Base-by-base conservation (phyloP, 768 basidiomycete species). In the Phaeotremella fagi region DNA sequence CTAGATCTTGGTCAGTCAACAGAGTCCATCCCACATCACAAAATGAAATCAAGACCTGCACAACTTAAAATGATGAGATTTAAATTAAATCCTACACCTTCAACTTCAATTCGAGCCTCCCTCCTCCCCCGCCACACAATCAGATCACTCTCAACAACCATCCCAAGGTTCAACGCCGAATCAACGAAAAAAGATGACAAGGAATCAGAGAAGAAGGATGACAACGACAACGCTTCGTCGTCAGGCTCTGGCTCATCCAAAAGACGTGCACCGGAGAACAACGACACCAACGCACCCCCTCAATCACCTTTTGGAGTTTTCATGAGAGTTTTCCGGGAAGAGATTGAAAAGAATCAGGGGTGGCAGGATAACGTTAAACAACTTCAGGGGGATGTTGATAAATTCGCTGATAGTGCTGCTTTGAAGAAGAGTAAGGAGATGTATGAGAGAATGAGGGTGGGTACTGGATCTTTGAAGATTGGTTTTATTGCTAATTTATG, bases 361-460 rank as follows among this genome's bases (percentile, higher is more conserved):
- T 79, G 95, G 45, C 90, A 94, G 77, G 92, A 98, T 28, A 94
- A 94, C 75, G 86, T 97, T 44, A 92, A 91, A 78, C 90, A 95
- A 76, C 80, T 99, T 16, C 90, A 94, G 76, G 95, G 95, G 58
- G 91, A 98, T 74, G 94, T 95, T 31, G 88, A 90, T 77, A 95
- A 95, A 77, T 76, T 97, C 45, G 92, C 97, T 79, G 95, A 97
- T 73, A 90, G 89, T 49, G 90, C 94, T 71, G 86, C 91, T 14
- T 85, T 99, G 90, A 90, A 88, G 78, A 82, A 81, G 65, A 91
- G 91, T 1, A 82, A 81, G 71, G 90, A 88, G 46, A 84, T 88
- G 54, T 98, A 98, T 76, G 94, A 98, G 77, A 83, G 86, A 56
- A 90, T 94, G 6, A 82, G 94, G 77, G 92, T 97, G 70, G 57